A percentile compares a stretch with the other conserved stretches of the same genome.
Evolutionary conservation across 805 yeast species (phyloP).

Genomic region (Metschnikowia shivogae): DNA sequence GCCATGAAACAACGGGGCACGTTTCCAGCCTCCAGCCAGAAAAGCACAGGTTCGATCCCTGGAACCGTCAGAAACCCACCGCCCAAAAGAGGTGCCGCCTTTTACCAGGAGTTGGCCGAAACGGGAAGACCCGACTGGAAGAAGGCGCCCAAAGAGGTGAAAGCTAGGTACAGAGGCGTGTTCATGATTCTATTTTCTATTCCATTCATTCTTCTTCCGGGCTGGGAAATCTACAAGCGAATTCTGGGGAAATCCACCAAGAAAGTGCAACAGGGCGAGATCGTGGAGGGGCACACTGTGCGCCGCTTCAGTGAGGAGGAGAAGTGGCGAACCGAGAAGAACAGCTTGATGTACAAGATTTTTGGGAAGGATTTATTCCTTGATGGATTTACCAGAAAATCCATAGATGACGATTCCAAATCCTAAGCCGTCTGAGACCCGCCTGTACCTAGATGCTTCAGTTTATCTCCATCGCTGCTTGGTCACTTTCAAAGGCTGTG

Average conservation of each 20-base stretch:
- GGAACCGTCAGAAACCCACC: constrained; percentile 1
- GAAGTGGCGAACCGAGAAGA: constrained; percentile 37
- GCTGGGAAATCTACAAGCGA: constrained; percentile 33
- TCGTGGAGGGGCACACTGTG: constrained; percentile 28
- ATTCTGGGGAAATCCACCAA: constrained; percentile 40
- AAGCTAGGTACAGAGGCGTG: constrained; percentile 34
- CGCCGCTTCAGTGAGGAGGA: constrained; percentile 37
- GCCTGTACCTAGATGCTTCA: not conserved
- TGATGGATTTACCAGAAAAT: constrained; percentile 42
- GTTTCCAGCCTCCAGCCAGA: constrained; percentile 4
- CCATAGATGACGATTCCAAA: constrained; percentile 22
- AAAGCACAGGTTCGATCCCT: not conserved
- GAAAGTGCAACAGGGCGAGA: constrained; percentile 38
- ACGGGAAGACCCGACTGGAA: constrained; percentile 44
- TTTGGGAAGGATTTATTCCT: constrained; percentile 41
- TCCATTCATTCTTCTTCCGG: constrained; percentile 33
- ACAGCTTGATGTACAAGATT: constrained; percentile 33
- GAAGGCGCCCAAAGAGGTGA: constrained; percentile 38
- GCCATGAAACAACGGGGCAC: constrained; percentile 13
- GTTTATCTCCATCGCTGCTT: constrained; percentile 14
- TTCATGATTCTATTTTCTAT: constrained; percentile 35
- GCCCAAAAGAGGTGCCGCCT: constrained; percentile 25
- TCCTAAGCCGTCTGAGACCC: not conserved
- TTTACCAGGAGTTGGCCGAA: constrained; percentile 32
- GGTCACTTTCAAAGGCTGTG: constrained; percentile 17